Evolutionary conservation across 306 rosid species (phyloP).

Genomic region (Dalbergia cochinchinensis): DNA sequence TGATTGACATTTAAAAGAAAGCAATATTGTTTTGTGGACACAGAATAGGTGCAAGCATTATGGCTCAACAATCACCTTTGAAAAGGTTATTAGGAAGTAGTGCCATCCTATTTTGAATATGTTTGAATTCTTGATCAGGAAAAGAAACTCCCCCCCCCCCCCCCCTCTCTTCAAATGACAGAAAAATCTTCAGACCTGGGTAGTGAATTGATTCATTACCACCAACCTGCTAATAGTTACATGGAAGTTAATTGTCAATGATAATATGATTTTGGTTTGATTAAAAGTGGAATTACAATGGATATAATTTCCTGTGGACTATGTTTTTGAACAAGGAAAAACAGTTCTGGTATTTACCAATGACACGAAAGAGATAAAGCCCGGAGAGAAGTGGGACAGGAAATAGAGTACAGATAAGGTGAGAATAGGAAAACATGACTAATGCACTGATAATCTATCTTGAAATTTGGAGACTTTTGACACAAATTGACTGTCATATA

Average conservation of each 20-base stretch:
- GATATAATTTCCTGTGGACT: conserved; percentile 22
- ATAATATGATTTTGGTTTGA: conserved; percentile 12
- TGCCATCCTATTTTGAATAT: conserved; percentile 25
- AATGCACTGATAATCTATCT: conserved; percentile 19
- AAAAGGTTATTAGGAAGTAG: conserved; percentile 35
- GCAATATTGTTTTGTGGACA: conserved; percentile 26
- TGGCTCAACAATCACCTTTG: conserved; percentile 3
- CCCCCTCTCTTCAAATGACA: too few species aligned
- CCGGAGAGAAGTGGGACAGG: conserved; percentile 4
- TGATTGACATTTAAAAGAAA: conserved; percentile 25
- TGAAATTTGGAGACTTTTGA: conserved; percentile 4
- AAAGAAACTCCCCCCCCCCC: too few species aligned
- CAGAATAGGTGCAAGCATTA: conserved; percentile 27
- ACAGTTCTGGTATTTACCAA: neutral
- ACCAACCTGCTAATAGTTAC: conserved; percentile 5
- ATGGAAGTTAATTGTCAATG: neutral
- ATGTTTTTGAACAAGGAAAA: conserved; percentile 21
- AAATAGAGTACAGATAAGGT: conserved; percentile 13
- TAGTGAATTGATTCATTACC: conserved; percentile 22
- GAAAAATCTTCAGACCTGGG: neutral
- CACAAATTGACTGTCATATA: neutral
- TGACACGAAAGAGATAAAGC: conserved; percentile 22
- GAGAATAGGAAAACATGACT: conserved; percentile 14
- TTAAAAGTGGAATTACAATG: neutral
- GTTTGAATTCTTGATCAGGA: conserved; percentile 21